Percentiles rank a stretch among this genome's conserved stretches.
Evolutionary conservation across 805 yeast species (phyloP).

Genomic region (Pichia thaimueangensis): DNA sequence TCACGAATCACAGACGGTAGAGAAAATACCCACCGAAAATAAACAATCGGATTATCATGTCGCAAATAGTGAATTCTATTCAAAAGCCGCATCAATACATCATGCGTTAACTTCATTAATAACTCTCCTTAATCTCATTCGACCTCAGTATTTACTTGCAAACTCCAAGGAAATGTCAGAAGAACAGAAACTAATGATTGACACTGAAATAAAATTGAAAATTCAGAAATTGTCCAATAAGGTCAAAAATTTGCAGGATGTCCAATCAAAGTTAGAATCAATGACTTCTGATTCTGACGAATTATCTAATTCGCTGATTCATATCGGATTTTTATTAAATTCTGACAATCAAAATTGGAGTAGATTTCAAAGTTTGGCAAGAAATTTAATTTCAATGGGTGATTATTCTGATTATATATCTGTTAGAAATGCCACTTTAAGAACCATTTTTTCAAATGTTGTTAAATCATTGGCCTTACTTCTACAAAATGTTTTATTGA

Average conservation of each 20-base stretch:
- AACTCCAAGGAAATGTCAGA: conserved; percentile 22
- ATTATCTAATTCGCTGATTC: not conserved
- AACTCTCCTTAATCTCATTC: conserved; percentile 23
- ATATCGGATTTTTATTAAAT: conserved; percentile 2
- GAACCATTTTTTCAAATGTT: conserved; percentile 42
- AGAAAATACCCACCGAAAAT: not conserved
- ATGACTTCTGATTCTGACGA: conserved; percentile 4
- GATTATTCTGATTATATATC: conserved; percentile 32
- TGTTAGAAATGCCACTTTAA: conserved; percentile 33
- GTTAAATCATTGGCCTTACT: conserved; percentile 42
- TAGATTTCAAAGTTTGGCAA: conserved; percentile 36
- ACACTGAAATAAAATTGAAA: conserved; percentile 23
- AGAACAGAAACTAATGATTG: conserved; percentile 23
- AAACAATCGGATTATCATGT: not conserved
- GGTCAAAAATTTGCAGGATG: conserved; percentile 22
- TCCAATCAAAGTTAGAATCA: not conserved
- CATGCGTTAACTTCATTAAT: conserved; percentile 3
- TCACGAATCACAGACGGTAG: not conserved
- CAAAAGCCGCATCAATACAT: conserved; percentile 4
- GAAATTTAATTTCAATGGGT: conserved; percentile 28
- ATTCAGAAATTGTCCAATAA: conserved; percentile 18
- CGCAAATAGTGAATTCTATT: conserved; percentile 5
- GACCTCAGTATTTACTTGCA: conserved; percentile 32
- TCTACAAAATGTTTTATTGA: conserved; percentile 36
- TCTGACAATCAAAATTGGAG: conserved; percentile 11